Conservation (phyloP, 495 filamentous ascomycete species). For the Neurospora sp. region DNA sequence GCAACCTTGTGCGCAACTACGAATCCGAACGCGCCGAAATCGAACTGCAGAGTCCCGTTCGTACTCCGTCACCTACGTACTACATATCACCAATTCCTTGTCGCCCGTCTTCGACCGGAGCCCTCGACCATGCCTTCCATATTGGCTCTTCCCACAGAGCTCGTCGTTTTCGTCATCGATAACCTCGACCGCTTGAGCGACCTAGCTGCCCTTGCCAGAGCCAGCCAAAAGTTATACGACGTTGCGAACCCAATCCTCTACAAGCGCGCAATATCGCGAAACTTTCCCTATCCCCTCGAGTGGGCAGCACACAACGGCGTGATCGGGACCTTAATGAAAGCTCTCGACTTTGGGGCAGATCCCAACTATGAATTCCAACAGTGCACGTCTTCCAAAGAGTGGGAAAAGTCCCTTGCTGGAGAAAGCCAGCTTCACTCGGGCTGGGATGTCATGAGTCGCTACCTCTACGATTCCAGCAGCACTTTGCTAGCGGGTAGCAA, state of each 20-base stretch:
- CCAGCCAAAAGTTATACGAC: constrained; percentile 10
- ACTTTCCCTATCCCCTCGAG: constrained; percentile 13
- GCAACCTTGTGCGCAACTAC: background rate
- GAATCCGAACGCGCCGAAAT: background rate
- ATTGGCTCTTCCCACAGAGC: constrained; percentile 15
- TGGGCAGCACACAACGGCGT: constrained; percentile 21
- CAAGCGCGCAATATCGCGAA: constrained; percentile 8
- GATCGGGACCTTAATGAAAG: constrained; percentile 11
- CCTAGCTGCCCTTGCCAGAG: constrained; percentile 16
- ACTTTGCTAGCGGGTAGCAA: background rate
- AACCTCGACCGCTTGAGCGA: constrained; percentile 15
- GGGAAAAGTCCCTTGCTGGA: constrained; percentile 2
- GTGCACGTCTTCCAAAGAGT: constrained; percentile 2
- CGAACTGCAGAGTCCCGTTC: background rate
- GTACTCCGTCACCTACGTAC: background rate
- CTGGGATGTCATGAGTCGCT: constrained; percentile 4
- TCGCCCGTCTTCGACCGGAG: background rate
- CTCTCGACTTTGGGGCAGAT: constrained; percentile 15
- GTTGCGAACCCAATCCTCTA: constrained; percentile 16
- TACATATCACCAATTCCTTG: background rate
- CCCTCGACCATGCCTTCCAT: constrained; percentile 1
- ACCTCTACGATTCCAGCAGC: background rate
- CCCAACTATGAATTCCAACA: constrained; percentile 18
- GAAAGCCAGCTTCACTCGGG: background rate
- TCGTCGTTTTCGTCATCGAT: constrained; percentile 17